Evolutionary conservation across 129 eudicot genomes (phyloP).

Genomic region (Daucus carota): DNA sequence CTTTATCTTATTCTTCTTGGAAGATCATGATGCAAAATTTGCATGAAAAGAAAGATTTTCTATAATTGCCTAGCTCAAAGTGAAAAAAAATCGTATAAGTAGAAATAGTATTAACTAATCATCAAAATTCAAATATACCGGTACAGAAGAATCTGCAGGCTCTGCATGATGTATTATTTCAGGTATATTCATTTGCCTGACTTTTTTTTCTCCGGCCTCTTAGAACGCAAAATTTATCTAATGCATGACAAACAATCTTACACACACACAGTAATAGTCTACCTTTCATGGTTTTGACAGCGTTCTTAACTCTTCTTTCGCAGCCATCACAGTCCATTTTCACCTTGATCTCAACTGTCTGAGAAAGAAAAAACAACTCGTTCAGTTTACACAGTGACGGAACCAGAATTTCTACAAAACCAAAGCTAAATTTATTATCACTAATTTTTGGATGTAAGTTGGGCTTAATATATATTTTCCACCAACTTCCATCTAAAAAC

Average conservation of each 20-base stretch:
- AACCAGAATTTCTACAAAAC: neutral
- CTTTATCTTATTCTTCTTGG: neutral
- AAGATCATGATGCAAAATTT: neutral
- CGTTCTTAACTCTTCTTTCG: conserved; percentile 84
- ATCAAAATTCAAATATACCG: neutral
- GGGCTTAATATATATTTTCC: too few species aligned
- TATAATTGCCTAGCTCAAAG: neutral
- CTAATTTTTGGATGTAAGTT: too few species aligned
- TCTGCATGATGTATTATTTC: neutral
- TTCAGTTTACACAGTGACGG: neutral
- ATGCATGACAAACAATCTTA: neutral
- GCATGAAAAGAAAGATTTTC: conserved; percentile 5
- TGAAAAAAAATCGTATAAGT: neutral
- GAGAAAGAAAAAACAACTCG: neutral
- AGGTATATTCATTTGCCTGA: conserved; percentile 5
- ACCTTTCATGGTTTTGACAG: conserved; percentile 83
- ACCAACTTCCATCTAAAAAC: too few species aligned
- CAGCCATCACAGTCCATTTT: conserved; percentile 98
- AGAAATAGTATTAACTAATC: neutral
- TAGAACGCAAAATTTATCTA: neutral
- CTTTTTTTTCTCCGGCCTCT: neutral
- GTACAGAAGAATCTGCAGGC: neutral
- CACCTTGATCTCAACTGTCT: conserved; percentile 96
- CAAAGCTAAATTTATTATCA: neutral
- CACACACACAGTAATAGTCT: neutral